These are phyloP conservation scores for Trichoderma polysporum DNA, from an alignment of 2,329 filamentous ascomycete genomes.

Conservation along the genomic window DNA sequence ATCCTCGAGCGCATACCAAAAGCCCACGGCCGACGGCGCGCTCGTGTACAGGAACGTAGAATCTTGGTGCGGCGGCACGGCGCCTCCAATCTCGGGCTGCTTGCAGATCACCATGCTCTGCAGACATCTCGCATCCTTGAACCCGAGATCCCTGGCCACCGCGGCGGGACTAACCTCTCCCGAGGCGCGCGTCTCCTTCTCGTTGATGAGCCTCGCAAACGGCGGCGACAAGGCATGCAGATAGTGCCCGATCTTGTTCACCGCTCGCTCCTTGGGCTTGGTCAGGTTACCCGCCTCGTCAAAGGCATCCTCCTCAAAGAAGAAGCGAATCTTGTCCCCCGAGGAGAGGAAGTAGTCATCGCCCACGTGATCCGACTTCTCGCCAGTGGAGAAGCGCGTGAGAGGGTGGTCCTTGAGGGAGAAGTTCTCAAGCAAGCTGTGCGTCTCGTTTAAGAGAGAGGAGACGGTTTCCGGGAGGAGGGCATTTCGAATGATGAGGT, in stretches of 20 bases:
- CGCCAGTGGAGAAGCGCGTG: constrained; percentile 89
- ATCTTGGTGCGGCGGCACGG: constrained; percentile 89
- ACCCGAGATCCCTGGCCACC: constrained; percentile 71
- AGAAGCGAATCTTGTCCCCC: constrained; percentile 91
- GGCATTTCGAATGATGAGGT: constrained; percentile 80
- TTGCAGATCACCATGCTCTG: constrained; percentile 99
- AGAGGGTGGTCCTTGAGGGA: constrained; percentile 82
- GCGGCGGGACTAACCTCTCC: constrained; percentile 48
- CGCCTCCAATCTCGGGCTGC: constrained; percentile 91
- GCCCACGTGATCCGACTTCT: constrained; percentile 73
- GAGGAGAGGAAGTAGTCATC: constrained; percentile 92
- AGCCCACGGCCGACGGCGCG: constrained; percentile 85
- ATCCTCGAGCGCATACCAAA: constrained; percentile 97
- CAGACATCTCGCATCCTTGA: constrained; percentile 70
- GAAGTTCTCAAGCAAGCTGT: constrained; percentile 71
- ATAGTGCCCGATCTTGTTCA: constrained; percentile 87
- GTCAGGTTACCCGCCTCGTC: constrained; percentile 60
- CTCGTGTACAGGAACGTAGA: constrained; percentile 89
- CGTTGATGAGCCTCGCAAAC: constrained; percentile 61
- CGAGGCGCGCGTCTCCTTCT: constrained; percentile 37
- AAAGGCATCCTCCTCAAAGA: constrained; percentile 96
- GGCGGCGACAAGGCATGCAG: constrained; percentile 68
- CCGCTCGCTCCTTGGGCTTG: constrained; percentile 78
- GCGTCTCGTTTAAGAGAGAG: constrained; percentile 71
- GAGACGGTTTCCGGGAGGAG: constrained; percentile 65